These are phyloP conservation scores for Trichocladium uniseriatum DNA, from an alignment of 495 filamentous ascomycete genomes.

Conservation along the genomic window DNA sequence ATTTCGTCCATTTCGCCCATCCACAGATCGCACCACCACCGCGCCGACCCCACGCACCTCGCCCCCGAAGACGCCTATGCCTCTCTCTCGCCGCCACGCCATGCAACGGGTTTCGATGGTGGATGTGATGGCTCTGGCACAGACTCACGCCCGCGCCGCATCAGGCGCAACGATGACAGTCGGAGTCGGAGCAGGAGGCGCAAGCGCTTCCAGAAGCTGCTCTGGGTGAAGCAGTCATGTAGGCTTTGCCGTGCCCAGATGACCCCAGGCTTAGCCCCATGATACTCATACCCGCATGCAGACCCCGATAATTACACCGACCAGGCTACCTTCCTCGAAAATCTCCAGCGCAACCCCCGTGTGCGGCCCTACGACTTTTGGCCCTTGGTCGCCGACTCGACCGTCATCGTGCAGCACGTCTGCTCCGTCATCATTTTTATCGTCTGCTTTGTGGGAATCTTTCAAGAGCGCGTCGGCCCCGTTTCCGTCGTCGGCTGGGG, in stretches of 20 bases:
- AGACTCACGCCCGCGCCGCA: slow-evolving; percentile 14
- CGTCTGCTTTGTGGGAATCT: slow-evolving; percentile 87
- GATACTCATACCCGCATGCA: slow-evolving; percentile 23
- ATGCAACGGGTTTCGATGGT: slow-evolving; percentile 36
- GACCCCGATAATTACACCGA: slow-evolving; percentile 99
- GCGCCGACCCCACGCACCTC: slow-evolving; percentile 47
- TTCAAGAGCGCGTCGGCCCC: slow-evolving; percentile 72
- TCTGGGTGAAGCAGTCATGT: slow-evolving; percentile 98
- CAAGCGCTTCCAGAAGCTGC: slow-evolving; percentile 81
- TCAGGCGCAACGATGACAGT: slow-evolving; percentile 28
- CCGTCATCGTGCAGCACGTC: slow-evolving; percentile 93
- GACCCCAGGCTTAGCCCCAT: background rate
- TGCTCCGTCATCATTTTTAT: slow-evolving; percentile 90
- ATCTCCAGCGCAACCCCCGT: slow-evolving; percentile 89
- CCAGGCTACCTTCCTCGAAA: slow-evolving; percentile 87
- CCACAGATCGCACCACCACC: slow-evolving; percentile 27
- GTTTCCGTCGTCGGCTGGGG: slow-evolving; percentile 79
- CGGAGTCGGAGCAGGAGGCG: slow-evolving; percentile 47
- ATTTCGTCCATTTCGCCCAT: slow-evolving; percentile 36
- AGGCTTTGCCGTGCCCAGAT: slow-evolving; percentile 13
- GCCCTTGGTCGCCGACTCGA: slow-evolving; percentile 89
- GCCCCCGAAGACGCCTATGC: slow-evolving; percentile 79
- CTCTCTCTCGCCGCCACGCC: slow-evolving; percentile 47
- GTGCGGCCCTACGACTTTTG: slow-evolving; percentile 97
- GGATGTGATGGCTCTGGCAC: slow-evolving; percentile 23